Evolutionary conservation across 345 rosid genomes (phyloP).

Genomic region (Camelina hispida): DNA sequence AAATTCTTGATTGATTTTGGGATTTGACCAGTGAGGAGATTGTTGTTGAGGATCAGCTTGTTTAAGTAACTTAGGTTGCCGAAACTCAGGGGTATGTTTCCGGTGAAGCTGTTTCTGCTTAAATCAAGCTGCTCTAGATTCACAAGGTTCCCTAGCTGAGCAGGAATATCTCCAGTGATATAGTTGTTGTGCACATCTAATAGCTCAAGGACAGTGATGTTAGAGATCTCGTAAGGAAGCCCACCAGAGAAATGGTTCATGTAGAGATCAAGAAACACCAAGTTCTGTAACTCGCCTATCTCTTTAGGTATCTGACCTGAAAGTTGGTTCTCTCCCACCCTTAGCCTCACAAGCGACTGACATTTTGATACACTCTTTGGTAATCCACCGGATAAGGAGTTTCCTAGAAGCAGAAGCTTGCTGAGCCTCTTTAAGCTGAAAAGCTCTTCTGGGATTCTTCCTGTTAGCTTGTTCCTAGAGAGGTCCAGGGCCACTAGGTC

Average conservation of each 20-base stretch:
- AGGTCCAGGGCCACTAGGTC: constrained; percentile 81
- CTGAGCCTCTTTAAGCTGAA: constrained; percentile 82
- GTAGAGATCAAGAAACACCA: constrained; percentile 90
- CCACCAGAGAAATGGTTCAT: constrained; percentile 85
- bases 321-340: constrained; percentile 93
- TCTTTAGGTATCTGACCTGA: constrained; percentile 85
- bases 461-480: constrained; percentile 87
- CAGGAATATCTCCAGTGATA: constrained; percentile 77
- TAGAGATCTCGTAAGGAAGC: constrained; percentile 76
- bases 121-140: constrained; percentile 97
- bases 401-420: constrained; percentile 95
- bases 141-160: constrained; percentile 84
- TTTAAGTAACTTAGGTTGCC: constrained; percentile 89
- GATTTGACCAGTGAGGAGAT: constrained; percentile 72
- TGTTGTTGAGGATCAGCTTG: constrained; percentile 94
- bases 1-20: constrained; percentile 66
- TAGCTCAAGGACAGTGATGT: constrained; percentile 81
- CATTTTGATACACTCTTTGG: constrained; percentile 69
- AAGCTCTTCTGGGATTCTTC: constrained; percentile 82
- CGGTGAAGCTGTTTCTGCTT: constrained; percentile 84
- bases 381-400: constrained; percentile 74
- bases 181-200: constrained; percentile 88
- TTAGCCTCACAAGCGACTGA: constrained; percentile 79
- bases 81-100: constrained; percentile 74
- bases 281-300: constrained; percentile 85